Conservation (phyloP, 208 protist genomes). For the Acanthamoeba lenticulata region DNA sequence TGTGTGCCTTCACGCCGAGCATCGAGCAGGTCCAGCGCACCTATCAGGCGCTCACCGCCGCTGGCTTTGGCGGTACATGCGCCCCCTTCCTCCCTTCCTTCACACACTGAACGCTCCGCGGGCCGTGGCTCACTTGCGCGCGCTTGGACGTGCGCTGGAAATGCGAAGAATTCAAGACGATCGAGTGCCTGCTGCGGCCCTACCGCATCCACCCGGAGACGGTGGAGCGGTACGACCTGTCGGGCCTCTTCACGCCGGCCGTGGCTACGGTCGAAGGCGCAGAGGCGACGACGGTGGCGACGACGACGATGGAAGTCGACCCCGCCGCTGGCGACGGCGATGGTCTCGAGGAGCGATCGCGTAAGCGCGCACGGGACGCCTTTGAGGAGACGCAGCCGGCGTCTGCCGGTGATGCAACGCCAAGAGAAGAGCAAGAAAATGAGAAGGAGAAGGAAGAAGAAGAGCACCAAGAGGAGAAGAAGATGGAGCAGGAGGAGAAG, state of each 20-base stretch:
- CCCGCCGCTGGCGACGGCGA: neutral
- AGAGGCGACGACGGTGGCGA: neutral
- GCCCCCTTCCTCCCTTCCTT: neutral
- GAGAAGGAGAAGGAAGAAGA: neutral
- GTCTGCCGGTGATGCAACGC: neutral
- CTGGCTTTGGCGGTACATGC: constrained; percentile 37
- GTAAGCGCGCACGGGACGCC: neutral
- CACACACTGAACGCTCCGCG: too few relatives aligned
- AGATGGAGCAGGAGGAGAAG: constrained; percentile 7
- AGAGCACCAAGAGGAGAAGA: neutral
- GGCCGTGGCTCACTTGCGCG: too few relatives aligned
- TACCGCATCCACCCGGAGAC: constrained; percentile 55
- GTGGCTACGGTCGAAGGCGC: neutral
- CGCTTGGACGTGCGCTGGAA: neutral
- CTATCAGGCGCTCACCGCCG: constrained; percentile 62
- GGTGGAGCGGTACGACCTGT: constrained; percentile 22
- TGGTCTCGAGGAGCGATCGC: neutral
- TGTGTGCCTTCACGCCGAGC: constrained; percentile 88
- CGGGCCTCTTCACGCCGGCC: neutral
- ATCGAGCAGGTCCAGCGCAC: constrained; percentile 88
- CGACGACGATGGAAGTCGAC: neutral
- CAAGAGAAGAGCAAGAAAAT: neutral
- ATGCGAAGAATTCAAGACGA: constrained; percentile 47
- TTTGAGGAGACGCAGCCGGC: neutral
- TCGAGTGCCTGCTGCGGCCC: constrained; percentile 62